Base-by-base conservation (phyloP, 805 yeast genomes). In the Kazachstania bromeliacearum region DNA sequence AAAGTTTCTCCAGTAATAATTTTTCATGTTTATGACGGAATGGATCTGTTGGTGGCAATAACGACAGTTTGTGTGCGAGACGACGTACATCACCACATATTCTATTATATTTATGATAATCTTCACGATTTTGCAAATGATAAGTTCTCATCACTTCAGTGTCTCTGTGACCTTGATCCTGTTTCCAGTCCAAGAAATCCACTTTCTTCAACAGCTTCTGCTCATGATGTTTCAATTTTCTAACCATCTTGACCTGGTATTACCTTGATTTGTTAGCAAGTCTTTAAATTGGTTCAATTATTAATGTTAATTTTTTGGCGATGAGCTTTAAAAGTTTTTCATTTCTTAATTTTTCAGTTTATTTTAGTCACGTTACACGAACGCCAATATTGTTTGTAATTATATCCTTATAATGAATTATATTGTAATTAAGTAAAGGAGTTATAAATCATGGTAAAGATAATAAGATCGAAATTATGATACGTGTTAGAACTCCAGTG, bases 111-210 rank as follows among this genome's bases (percentile, higher is more conserved):
- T 85, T 85, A 59, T 83, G 94, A 58, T 92, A 92, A 59, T 92
- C 99, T 58, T 87, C 96, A 58, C 98, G 75, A 57, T 88, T 83
- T 57, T 87, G 95, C 31, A 92, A 73, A 57, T 89, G 96, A 60
- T 88, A 92, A 36, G 84, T 80, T 49, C 94, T 73, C 95, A 92
- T 92, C 23, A 92, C 95, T 60, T 84, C 89, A n/a, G 94, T 79
- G 50, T 89, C 98, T 48, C 98, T 69, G 60, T 92, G 98, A 21
- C 89, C 85, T 38, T 81, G 79, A 58, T 92, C 98, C 51, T 85
- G 94, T 60, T 92, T 92, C 96, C 97, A 92, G 60, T 92, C 94
- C 35, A 85, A 82, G 65, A 92, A 85, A 57, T 92, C 96, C 36
- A 92, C 97, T 62, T 92, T 92, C 67, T 83, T 87, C 51, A 92